Base-by-base conservation (phyloP, 805 yeast genomes). In the Maudiozyma barnettii region DNA sequence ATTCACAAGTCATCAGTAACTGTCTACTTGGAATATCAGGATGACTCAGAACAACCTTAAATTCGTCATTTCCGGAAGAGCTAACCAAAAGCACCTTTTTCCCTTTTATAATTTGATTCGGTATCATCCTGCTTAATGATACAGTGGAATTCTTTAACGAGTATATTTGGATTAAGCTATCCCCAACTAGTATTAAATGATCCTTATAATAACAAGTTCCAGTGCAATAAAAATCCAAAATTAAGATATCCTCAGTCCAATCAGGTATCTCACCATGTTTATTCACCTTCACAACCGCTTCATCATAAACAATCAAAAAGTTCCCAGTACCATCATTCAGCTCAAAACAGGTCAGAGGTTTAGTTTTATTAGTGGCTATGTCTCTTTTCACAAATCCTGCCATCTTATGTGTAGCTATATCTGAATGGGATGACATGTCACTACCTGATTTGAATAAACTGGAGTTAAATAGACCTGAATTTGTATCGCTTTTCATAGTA, bases 141-240 rank as follows among this genome's bases (percentile, higher is more conserved):
- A 6, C 50, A 44, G 6, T 39, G 29, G 12, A 49, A 22, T 55
- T 46, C 46, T 67, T 71, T 10, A 74, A 51, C 33, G 79, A 73
- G 69, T 89, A 79, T 2, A 87, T 71, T 57, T 87, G 95, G 8
- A 85, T 70, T 42, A 81, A 73, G 53, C 84, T 88, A 19, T 80
- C 79, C 39, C 82, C 78, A 26, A 79, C 73, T 4, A 83, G 61
- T 7, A 80, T 59, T 47, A 81, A 61, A 54, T 69, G 76, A 13
- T 76, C 77, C 35, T 69, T 69, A 41, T 70, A 68, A 16, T 76
- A 62, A 2, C 72, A 66, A 5, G 71, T 74, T 1, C 61, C 62
- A 1, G 64, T 54, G 48, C 75, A 71, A 48, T 61, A 65, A 49
- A 71, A 72, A 48, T 71, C 72, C 49, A 73, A 60, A 6, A 72